Evolutionary conservation across 2,329 filamentous ascomycete genomes (phyloP).

Genomic region (Xylaria sp.): DNA sequence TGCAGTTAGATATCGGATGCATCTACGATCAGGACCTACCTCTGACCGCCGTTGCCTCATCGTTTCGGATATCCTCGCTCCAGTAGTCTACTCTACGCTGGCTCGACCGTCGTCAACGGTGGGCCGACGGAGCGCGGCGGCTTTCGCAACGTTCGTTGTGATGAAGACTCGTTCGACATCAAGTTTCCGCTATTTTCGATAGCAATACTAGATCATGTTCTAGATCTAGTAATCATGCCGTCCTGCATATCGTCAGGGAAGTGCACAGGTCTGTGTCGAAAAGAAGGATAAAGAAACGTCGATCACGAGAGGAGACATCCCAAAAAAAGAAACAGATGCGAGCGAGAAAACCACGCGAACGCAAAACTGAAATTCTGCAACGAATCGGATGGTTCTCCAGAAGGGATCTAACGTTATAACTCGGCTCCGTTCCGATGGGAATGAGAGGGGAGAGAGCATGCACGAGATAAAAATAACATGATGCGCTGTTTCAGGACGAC

Average conservation of each 20-base stretch:
- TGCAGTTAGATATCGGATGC: conserved; percentile 2
- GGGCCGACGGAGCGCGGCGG: not conserved
- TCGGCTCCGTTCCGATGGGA: conserved; percentile 39
- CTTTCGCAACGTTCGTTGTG: not conserved
- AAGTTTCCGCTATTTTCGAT: not conserved
- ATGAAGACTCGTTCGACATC: not conserved
- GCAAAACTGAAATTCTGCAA: conserved; percentile 5
- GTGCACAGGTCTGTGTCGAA: conserved; percentile 11
- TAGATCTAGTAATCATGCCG: not conserved
- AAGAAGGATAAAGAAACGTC: conserved; percentile 21
- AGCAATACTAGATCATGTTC: not conserved
- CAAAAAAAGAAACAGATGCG: conserved; percentile 21
- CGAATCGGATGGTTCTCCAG: conserved; percentile 27
- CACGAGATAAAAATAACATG: conserved; percentile 37
- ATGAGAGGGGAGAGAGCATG: conserved; percentile 24
- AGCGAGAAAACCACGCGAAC: not conserved
- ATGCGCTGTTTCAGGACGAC: conserved; percentile 35
- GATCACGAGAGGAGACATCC: conserved; percentile 20
- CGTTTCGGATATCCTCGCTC: not conserved
- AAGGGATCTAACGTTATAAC: conserved; percentile 21
- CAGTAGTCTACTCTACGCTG: not conserved
- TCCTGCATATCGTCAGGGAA: conserved; percentile 4
- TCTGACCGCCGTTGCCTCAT: conserved; percentile 7
- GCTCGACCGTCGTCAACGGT: not conserved
- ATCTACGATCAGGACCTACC: conserved; percentile 6